Evolutionary conservation across 345 rosid species (phyloP), one percentile per base, ranked within the genome.

Genomic region (Eucalyptus pauciflora): DNA sequence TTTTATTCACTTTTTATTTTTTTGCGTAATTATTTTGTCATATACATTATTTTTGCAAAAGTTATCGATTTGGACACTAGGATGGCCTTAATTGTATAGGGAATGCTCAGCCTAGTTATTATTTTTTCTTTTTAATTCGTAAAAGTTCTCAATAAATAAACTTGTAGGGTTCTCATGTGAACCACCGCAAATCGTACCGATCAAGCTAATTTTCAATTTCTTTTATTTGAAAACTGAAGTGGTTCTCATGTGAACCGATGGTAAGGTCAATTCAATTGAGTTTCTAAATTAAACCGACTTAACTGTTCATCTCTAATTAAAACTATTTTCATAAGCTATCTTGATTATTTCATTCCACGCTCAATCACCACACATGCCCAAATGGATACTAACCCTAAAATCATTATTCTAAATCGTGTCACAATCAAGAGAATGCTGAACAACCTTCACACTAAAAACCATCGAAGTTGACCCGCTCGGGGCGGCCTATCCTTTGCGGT

Each of bases 401-500:
- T 56, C 62, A 2, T 56, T 24, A 56, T 24, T 24, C 29, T 20
- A 10, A 27, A 58, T 58, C 2, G n/a, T 4, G 64, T 58, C 7
- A 10, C n/a, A 0, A 24, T 56, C 6, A 10, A 56, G 29, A 24
- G 29, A 56, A 58, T 58, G 64, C 14, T n/a, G 5, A 58, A 25
- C 3, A 25, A 58, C 1, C 3, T 58, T 58, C n/a, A 2, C n/a
- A 2, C 29, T 58, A 58, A 25, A 58, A 27, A 58, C 25, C 64
- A 11, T 5, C 0, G 64, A 58, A 58, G 3, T 1, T 25, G 64
- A 4, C 14, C 0, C 0, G 14, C 14, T 10, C 3, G 1, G 12
- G 29, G 5, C 29, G 25, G 3, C 64, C 64, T 25, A 58, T 58
- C 64, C n/a, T 25, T 18, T 1, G 13, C 7, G 2, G n/a, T 25